Evolutionary conservation across 345 rosid genomes (phyloP).

Genomic region (Erodium maritimum): DNA sequence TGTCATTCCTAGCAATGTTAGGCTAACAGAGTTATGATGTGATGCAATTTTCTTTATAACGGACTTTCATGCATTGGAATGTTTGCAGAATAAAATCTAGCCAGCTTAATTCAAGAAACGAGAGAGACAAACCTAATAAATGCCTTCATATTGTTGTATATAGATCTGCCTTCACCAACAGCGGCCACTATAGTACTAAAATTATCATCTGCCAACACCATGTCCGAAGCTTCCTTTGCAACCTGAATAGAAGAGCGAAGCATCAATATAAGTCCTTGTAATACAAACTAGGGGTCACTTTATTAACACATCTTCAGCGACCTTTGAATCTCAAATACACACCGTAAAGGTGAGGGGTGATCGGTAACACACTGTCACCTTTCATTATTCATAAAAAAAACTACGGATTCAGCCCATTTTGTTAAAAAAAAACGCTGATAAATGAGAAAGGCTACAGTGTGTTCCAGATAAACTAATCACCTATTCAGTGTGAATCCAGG

Average conservation of each 20-base stretch:
- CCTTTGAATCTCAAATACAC: too few species aligned
- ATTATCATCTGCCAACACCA: slow-evolving; percentile 74
- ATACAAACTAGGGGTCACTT: too few species aligned
- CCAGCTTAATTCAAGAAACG: background rate
- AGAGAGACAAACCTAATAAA: slow-evolving; percentile 75
- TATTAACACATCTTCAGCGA: too few species aligned
- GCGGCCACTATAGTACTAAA: slow-evolving; percentile 66
- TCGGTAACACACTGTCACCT: too few species aligned
- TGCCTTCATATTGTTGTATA: slow-evolving; percentile 68
- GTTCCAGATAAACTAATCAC: too few species aligned
- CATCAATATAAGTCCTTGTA: background rate
- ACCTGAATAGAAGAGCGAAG: slow-evolving; percentile 30
- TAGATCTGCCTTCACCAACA: slow-evolving; percentile 66
- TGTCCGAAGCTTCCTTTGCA: slow-evolving; percentile 77
- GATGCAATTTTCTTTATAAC: too few species aligned
- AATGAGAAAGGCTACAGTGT: too few species aligned
- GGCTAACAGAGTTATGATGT: background rate
- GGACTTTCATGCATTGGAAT: background rate
- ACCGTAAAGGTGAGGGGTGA: too few species aligned
- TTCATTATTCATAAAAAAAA: too few species aligned
- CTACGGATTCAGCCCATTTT: too few species aligned
- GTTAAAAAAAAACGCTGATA: too few species aligned
- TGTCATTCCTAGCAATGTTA: background rate
- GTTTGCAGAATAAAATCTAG: background rate
- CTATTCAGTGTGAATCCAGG: too few species aligned